Evolutionary conservation across 2,329 filamentous ascomycete genomes (phyloP).

Genomic region (Aspergillus ibericus): DNA sequence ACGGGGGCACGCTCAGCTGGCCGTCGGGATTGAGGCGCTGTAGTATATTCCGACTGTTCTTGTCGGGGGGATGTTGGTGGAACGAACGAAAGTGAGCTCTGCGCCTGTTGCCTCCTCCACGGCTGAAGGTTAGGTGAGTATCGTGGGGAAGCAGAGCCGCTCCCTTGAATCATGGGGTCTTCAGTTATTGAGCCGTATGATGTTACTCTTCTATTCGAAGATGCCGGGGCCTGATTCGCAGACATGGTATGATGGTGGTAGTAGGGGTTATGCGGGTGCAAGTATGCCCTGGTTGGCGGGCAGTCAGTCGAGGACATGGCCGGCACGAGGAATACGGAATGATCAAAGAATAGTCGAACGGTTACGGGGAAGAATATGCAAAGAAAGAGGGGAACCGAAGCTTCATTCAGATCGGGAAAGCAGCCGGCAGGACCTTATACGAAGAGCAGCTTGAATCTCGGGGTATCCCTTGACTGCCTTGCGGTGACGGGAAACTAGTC

Average conservation of each 20-base stretch:
- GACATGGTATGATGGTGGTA: slow-evolving; percentile 23
- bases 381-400: slow-evolving; percentile 15
- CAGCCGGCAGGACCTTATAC: slow-evolving; percentile 32
- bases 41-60: slow-evolving; percentile 32
- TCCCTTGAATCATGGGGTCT: slow-evolving; percentile 11
- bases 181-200: slow-evolving; percentile 21
- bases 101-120: slow-evolving; percentile 34
- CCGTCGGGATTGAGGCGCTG: slow-evolving; percentile 23
- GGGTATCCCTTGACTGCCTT: slow-evolving; percentile 33
- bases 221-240: slow-evolving; percentile 18
- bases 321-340: slow-evolving; percentile 12
- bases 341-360: slow-evolving; percentile 11
- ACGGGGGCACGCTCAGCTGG: slow-evolving; percentile 26
- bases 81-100: slow-evolving; percentile 37
- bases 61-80: slow-evolving; percentile 31
- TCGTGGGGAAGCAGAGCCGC: slow-evolving; percentile 19
- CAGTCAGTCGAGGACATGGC: slow-evolving; percentile 35
- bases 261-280: slow-evolving; percentile 15
- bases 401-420: slow-evolving; percentile 5
- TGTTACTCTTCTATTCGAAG: slow-evolving; percentile 16
- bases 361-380: slow-evolving; percentile 13
- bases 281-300: slow-evolving; percentile 24
- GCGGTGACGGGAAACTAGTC: slow-evolving; percentile 20
- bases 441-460: slow-evolving; percentile 6
- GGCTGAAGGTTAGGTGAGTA: slow-evolving; percentile 27